Conservation (phyloP, 768 basidiomycete species). For the Leucosporidium creatinivorum region DNA sequence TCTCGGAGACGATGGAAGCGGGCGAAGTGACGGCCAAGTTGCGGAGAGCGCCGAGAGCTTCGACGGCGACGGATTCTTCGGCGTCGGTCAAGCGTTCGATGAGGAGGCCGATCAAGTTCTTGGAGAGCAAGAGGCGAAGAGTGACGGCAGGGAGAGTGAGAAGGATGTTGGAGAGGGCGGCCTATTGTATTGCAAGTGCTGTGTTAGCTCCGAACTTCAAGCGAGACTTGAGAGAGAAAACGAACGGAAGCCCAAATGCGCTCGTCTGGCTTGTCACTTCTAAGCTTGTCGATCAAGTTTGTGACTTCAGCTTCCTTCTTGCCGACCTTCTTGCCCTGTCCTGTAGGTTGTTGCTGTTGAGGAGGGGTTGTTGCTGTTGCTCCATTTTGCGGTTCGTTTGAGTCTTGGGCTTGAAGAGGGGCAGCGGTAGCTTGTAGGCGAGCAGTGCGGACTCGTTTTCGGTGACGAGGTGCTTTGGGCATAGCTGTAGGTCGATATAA, state of each 20-base stretch:
- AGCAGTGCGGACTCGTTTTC: slow-evolving; percentile 27
- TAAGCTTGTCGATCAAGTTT: slow-evolving; percentile 27
- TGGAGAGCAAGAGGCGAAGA: slow-evolving; percentile 24
- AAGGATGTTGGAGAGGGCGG: slow-evolving; percentile 15
- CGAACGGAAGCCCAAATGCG: slow-evolving; percentile 23
- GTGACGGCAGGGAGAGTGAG: slow-evolving; percentile 23
- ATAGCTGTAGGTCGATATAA: not conserved
- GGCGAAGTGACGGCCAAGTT: slow-evolving; percentile 30
- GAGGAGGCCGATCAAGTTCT: slow-evolving; percentile 31
- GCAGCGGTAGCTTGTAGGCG: slow-evolving; percentile 8
- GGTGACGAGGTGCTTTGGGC: slow-evolving; percentile 27
- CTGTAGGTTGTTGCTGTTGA: too few relatives aligned
- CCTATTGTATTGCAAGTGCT: not conserved
- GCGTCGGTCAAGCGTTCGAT: slow-evolving; percentile 28
- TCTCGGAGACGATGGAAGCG: slow-evolving; percentile 30
- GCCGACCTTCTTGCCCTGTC: not conserved
- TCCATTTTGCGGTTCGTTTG: too few relatives aligned
- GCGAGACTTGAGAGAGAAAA: not conserved
- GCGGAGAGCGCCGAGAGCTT: slow-evolving; percentile 28
- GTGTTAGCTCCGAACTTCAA: not conserved
- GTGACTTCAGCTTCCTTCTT: slow-evolving; percentile 31
- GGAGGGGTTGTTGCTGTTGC: too few relatives aligned
- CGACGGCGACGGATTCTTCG: slow-evolving; percentile 21
- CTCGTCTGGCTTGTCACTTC: slow-evolving; percentile 6
- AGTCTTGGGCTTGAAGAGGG: slow-evolving; percentile 1